Conservation (phyloP, 768 basidiomycete species). For the Floccularia luteovirens region DNA sequence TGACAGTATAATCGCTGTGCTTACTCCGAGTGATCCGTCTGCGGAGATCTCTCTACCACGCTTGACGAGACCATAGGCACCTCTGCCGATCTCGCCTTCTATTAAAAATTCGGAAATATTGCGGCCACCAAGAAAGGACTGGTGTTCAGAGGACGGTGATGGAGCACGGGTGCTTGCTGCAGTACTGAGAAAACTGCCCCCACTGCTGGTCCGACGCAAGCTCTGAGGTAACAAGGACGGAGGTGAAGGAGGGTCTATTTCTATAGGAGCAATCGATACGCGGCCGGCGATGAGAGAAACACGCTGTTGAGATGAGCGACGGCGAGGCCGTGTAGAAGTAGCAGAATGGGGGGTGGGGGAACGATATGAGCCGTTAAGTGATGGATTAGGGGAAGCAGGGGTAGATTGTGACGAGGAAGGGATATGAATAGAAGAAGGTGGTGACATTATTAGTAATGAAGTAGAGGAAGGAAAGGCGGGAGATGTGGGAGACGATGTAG, state of each 20-base stretch:
- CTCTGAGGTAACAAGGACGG: slow-evolving; percentile 53
- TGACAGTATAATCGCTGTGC: slow-evolving; percentile 19
- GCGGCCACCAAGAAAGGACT: slow-evolving; percentile 49
- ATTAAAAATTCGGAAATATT: slow-evolving; percentile 84
- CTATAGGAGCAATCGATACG: slow-evolving; percentile 69
- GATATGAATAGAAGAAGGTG: slow-evolving; percentile 13
- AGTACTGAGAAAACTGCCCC: slow-evolving; percentile 55
- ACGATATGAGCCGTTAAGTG: slow-evolving; percentile 18
- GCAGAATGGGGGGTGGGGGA: slow-evolving; percentile 26
- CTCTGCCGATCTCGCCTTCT: slow-evolving; percentile 83
- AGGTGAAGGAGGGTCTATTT: slow-evolving; percentile 67
- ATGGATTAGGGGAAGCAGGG: slow-evolving; percentile 16
- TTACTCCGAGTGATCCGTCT: slow-evolving; percentile 80
- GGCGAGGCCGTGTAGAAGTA: slow-evolving; percentile 57
- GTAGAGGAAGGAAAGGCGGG: slow-evolving; percentile 5
- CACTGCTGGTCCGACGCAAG: slow-evolving; percentile 56
- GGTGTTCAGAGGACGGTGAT: slow-evolving; percentile 39
- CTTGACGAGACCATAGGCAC: slow-evolving; percentile 94
- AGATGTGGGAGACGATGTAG: slow-evolving; percentile 5
- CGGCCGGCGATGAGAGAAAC: slow-evolving; percentile 81
- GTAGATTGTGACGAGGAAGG: slow-evolving; percentile 14
- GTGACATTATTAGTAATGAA: slow-evolving; percentile 13
- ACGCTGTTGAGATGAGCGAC: slow-evolving; percentile 78
- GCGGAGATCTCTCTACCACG: slow-evolving; percentile 70
- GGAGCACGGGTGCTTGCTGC: slow-evolving; percentile 57